Base-by-base conservation (phyloP, 176 grass and related monocot species). In the Panicum miliaceum region DNA sequence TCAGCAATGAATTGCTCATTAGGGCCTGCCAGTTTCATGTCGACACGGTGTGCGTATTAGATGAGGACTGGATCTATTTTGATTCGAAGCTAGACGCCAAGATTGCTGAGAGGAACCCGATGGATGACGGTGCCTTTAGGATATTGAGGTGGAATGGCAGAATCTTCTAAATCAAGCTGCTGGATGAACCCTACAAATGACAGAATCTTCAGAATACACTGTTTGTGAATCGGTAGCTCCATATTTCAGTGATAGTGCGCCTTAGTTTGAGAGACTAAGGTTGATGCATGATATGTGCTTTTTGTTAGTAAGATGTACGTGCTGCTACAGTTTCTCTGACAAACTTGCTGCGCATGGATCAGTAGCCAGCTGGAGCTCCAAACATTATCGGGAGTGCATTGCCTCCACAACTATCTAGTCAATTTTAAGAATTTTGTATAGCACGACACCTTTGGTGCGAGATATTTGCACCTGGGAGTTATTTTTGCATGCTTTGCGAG, bases 1-100 rank as follows among this genome's bases (percentile, higher is more conserved):
- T 74, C 29, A 13, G 25, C 29, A 50, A n/a, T 83, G 81, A 64
- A 6, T 32, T 14, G 8, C 22, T 64, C 5, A 74, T 83, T 35
- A 52, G 42, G 20, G 22, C 81, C 29, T 38, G 14, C 6, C 57
- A 83, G 7, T 74, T 23, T 2, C 4, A 53, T 84, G 57, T 60
- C 27, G 22, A 54, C 12, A 8, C 19, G 59, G 64, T 41, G 60
- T 66, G 32, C 82, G 75, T 22, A 2, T 20, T 76, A 16, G 25
- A 65, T 50, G 80, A 82, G 38, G 53, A 82, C 23, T 72, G 80
- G 80, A 82, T 82, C 3, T 60, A 60, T 43, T 82, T 61, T 16
- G 53, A 82, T 35, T 25, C 25, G 8, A 61, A n/a, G 65, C 26
- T 61, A 26, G 40, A 82, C 12, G 11, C 18, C 3, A 22, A 19